Evolutionary conservation across 768 basidiomycete genomes (phyloP), one percentile per base, ranked within the genome.

Genomic region (Erythrobasidium yunnanense): DNA sequence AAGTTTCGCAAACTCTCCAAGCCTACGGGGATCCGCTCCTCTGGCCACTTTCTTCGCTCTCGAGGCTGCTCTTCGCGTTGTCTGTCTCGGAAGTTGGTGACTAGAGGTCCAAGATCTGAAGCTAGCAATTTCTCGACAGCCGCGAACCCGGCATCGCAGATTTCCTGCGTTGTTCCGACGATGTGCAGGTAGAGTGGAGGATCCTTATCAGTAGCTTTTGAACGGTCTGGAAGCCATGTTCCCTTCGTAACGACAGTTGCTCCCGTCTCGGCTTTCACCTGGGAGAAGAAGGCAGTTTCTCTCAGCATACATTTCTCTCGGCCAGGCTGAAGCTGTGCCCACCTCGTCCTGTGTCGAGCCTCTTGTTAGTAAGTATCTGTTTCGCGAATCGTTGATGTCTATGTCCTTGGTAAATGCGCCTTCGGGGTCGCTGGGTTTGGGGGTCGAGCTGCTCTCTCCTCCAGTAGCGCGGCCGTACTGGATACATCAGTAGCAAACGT

Each of bases 301-400:
- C 29, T 45, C 56, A 15, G 56, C 8, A 11, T 6, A 51, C 32
- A 57, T 27, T 13, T 38, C 33, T 35, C 4, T n/a, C 7, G 46
- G 15, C 30, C 7, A 34, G 11, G 42, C n/a, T 2, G 27, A 38
- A 45, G 29, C 20, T 42, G 47, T 42, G 42, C 49, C 85, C 62
- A 90, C 92, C 81, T 95, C 86, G 67, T 85, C 79, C 77, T 97
- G 93, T 1, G 93, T 96, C 11, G 87, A 81, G 1, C 90, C 89
- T 76, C 89, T 93, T 51, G 92, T 96, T 73, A 97, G 78, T 75
- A 97, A 79, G 76, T 96, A 97, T 70, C 93, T 81, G 77, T 97
- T 97, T 75, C 92, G 80, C 53, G 91, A 80, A 76, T 97, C 92
- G 75, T 97, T 96, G 76, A 97, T 95, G 75, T 96, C 93, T 63